phyloP scores from a whole-genome alignment of 2,329 filamentous ascomycete species.

The Oidium heveae region DNA sequence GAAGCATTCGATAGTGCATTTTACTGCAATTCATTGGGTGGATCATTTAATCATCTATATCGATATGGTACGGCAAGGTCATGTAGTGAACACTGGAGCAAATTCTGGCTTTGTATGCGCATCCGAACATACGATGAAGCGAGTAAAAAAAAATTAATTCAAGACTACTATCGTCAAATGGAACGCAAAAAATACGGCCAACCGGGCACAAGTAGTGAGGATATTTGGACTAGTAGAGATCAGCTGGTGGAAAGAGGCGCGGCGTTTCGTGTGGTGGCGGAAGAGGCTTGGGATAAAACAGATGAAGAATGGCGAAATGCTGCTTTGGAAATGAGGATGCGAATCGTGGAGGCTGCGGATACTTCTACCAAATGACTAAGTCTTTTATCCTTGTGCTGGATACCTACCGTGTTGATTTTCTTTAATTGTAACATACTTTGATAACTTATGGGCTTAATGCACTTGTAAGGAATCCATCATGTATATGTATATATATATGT shows the following conservation, averaged over 20 bases:
- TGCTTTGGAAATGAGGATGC: background rate
- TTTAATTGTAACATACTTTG: too few relatives aligned
- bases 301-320: slow-evolving; percentile 16
- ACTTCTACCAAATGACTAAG: background rate
- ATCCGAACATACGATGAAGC: slow-evolving; percentile 35
- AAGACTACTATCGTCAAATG: slow-evolving; percentile 15
- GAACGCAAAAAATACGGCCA: slow-evolving; percentile 36
- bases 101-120: slow-evolving; percentile 97
- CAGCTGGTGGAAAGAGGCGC: slow-evolving; percentile 26
- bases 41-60: slow-evolving; percentile 82
- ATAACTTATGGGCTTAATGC: too few relatives aligned
- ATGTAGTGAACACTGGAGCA: slow-evolving; percentile 69
- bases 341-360: background rate
- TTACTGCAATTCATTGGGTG: slow-evolving; percentile 77
- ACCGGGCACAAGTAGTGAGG: slow-evolving; percentile 52
- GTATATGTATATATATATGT: too few relatives aligned
- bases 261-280: slow-evolving; percentile 8
- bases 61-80: slow-evolving; percentile 52
- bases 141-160: slow-evolving; percentile 25
- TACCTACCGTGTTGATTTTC: too few relatives aligned
- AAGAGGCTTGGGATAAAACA: slow-evolving; percentile 11
- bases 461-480: too few relatives aligned
- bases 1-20: slow-evolving; percentile 79
- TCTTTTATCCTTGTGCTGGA: too few relatives aligned
- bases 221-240: slow-evolving; percentile 61